phyloP scores from a whole-genome alignment of 352 stramenopile genomes.

The Pythium pyrilobum region DNA sequence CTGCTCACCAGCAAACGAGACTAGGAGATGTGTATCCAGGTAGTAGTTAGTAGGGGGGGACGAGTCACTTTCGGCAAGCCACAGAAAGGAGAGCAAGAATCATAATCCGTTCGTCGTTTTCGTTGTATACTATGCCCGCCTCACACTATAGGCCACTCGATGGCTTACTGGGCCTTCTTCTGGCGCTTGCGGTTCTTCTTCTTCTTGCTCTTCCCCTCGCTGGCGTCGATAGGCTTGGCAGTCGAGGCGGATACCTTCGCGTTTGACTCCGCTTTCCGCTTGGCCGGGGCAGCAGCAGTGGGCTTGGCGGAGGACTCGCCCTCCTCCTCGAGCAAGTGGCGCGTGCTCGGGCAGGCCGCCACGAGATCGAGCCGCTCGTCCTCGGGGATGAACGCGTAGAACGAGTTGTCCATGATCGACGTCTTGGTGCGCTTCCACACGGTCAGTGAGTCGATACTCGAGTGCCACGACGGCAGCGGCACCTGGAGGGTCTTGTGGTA shows the following conservation, averaged over 20 bases:
- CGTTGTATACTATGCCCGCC: no score
- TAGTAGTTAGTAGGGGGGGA: no score
- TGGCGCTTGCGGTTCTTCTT: conserved; percentile 15
- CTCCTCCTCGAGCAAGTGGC: conserved; percentile 43
- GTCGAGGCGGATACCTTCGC: not conserved
- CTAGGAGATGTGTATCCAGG: conserved; percentile 4
- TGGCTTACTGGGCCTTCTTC: conserved; percentile 8
- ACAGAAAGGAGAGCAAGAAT: not conserved
- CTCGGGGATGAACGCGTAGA: conserved; percentile 76
- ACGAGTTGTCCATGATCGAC: conserved; percentile 75
- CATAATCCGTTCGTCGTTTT: no score
- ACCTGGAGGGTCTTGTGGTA: conserved; percentile 94
- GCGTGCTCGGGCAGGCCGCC: conserved; percentile 50
- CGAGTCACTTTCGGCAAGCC: not conserved
- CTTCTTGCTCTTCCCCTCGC: conserved; percentile 3
- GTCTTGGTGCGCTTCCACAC: conserved; percentile 94
- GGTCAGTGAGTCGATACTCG: conserved; percentile 89
- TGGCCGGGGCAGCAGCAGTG: not conserved
- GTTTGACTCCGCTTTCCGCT: not conserved
- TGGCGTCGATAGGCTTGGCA: not conserved
- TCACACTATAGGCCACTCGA: no score
- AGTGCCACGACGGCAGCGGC: conserved; percentile 89
- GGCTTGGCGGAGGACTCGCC: not conserved
- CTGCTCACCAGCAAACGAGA: conserved; percentile 31
- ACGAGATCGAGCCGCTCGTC: conserved; percentile 72